Conservation (phyloP, 2,329 filamentous ascomycete species). For the Cladosporium phlei region DNA sequence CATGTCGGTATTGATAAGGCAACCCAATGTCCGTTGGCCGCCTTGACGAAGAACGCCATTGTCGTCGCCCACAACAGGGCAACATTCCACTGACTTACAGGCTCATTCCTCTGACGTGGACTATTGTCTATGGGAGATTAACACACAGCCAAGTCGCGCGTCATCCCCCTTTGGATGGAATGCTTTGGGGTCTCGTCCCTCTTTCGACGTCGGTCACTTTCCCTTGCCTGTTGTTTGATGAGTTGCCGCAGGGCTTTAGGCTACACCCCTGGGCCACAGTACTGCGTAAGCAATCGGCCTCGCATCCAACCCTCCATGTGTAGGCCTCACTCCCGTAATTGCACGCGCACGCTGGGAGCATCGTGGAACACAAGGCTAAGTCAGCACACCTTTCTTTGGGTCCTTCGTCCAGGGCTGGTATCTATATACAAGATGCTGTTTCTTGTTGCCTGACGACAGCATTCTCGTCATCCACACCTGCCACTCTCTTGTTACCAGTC, state of each 20-base stretch:
- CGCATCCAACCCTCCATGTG: slow-evolving; percentile 11
- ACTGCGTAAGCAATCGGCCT: slow-evolving; percentile 13
- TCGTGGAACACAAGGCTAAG: slow-evolving; percentile 30
- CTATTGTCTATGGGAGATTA: slow-evolving; percentile 13
- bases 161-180: slow-evolving; percentile 9
- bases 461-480: slow-evolving; percentile 14
- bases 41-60: slow-evolving; percentile 9
- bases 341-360: slow-evolving; percentile 22
- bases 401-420: slow-evolving; percentile 18
- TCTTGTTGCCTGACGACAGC: slow-evolving; percentile 17
- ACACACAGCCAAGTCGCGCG: not conserved
- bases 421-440: slow-evolving; percentile 15
- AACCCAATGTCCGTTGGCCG: not conserved
- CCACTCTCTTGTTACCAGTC: slow-evolving; percentile 36
- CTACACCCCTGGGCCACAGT: not conserved
- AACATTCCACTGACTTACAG: slow-evolving; percentile 13
- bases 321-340: slow-evolving; percentile 24
- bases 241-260: slow-evolving; percentile 2
- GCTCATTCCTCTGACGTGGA: slow-evolving; percentile 9
- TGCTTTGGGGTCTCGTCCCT: slow-evolving; percentile 1
- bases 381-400: slow-evolving; percentile 21
- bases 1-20: not conserved
- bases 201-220: slow-evolving; percentile 6
- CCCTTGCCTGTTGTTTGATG: slow-evolving; percentile 12
- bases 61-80: slow-evolving; percentile 2